Base-by-base conservation (phyloP, 1,139 yeast species). In the Candida pseudocylindracea region DNA sequence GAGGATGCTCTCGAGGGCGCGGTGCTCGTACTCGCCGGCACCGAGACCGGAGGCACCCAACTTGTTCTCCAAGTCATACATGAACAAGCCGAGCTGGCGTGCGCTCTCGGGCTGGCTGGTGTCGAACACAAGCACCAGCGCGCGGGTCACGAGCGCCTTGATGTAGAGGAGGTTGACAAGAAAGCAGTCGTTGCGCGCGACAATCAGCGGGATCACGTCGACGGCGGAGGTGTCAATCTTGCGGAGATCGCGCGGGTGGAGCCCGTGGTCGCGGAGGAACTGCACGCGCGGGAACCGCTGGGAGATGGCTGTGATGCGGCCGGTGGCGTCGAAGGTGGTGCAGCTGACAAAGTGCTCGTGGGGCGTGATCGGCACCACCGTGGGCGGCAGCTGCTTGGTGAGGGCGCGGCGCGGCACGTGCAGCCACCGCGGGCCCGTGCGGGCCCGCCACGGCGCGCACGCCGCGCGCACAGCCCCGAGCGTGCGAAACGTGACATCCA, bases 161-260 rank as follows among this genome's bases (percentile, higher is more conserved):
- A 88, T 79, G 48, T 88, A 93, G 33, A 85, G 55, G 36, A 88
- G 54, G 45, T 80, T 83, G 31, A 88, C 70, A 32, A 88, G 54
- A 26, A 85, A 78, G 29, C 93, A 75, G 43, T 71, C 67, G 27
- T 74, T 67, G 34, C 95, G 67, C 11, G 83, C 74, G 40, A 39
- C 39, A 30, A 88, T 73, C 27, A 88, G 70, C 0, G 98, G 98
- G 8, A 81, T 88, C 28, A 88, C 78, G 49, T 83, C 93, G 38
- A 79, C 73, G 25, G 79, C 65, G 0, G 93, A 80, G 7, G 92
- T 75, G 51, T 88, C 98, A 35, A 91, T 74, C 44, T 80, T 81
- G 5, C 94, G 55, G 34, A 81, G 55, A 48, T 81, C 94, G 41
- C 94, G 61, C 1, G 94, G 93, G 32, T 73, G 63, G 29, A 81